These are phyloP conservation scores for Nakaseomyces sp. DNA, from an alignment of 1,139 yeast species.

Conservation along the genomic window DNA sequence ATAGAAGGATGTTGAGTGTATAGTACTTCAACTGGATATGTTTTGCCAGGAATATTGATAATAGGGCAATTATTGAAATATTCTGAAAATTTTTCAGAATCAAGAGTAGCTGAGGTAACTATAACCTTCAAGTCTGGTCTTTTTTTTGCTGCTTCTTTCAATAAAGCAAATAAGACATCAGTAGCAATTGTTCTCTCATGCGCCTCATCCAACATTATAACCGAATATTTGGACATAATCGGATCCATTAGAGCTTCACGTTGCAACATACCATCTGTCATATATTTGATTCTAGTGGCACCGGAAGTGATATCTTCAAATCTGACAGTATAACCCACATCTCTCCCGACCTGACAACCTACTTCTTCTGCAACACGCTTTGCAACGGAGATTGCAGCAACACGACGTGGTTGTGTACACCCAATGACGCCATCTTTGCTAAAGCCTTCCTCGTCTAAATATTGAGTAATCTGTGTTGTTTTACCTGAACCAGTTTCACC, in stretches of 20 bases:
- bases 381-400: constrained; percentile 93
- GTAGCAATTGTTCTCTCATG: constrained; percentile 95
- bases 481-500: constrained; percentile 99
- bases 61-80: constrained; percentile 78
- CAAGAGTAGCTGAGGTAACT: constrained; percentile 88
- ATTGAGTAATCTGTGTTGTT: constrained; percentile 92
- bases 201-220: constrained; percentile 88
- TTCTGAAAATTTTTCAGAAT: constrained; percentile 69
- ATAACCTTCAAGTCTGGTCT: constrained; percentile 74
- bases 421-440: constrained; percentile 55
- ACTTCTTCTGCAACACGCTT: constrained; percentile 84
- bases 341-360: constrained; percentile 59
- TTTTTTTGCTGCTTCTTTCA: constrained; percentile 59
- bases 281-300: constrained; percentile 64
- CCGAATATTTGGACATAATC: constrained; percentile 61
- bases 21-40: constrained; percentile 76
- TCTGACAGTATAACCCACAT: constrained; percentile 82
- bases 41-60: constrained; percentile 76
- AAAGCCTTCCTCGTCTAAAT: constrained; percentile 73
- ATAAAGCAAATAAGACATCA: constrained; percentile 78
- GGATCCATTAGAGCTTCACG: constrained; percentile 77
- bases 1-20: constrained; percentile 74
- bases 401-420: constrained; percentile 93
- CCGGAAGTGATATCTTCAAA: constrained; percentile 69
- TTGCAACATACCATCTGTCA: constrained; percentile 94